These are phyloP conservation scores for Trichomonascaceae sp. DNA, from an alignment of 1,139 yeast genomes.

Conservation along the genomic window DNA sequence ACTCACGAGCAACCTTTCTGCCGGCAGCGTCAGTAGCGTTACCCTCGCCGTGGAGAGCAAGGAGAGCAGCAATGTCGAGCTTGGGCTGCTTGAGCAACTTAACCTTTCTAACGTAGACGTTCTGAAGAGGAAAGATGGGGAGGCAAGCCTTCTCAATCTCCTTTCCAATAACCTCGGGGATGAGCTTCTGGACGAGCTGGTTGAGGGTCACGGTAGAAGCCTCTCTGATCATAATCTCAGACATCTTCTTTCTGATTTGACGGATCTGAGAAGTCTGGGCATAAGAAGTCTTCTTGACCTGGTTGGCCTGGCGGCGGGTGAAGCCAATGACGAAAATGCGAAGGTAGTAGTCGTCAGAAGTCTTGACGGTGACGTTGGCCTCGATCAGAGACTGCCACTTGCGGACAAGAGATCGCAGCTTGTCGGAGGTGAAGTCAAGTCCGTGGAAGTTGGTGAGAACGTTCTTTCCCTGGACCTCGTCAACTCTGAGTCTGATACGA, in stretches of 20 bases:
- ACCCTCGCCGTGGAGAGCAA: slow-evolving; percentile 87
- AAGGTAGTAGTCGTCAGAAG: slow-evolving; percentile 79
- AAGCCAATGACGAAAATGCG: slow-evolving; percentile 84
- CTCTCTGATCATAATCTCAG: slow-evolving; percentile 65
- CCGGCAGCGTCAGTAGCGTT: slow-evolving; percentile 70
- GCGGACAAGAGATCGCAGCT: slow-evolving; percentile 81
- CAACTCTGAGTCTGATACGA: slow-evolving; percentile 81
- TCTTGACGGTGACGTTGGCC: slow-evolving; percentile 85
- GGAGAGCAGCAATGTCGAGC: slow-evolving; percentile 78
- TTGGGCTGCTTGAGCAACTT: slow-evolving; percentile 85
- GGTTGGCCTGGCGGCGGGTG: slow-evolving; percentile 86
- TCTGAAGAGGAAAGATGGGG: slow-evolving; percentile 78
- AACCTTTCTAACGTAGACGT: slow-evolving; percentile 86
- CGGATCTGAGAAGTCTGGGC: slow-evolving; percentile 87
- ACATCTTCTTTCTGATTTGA: slow-evolving; percentile 75
- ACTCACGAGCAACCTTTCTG: slow-evolving; percentile 75
- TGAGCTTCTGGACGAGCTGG: slow-evolving; percentile 77
- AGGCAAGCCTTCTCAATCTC: slow-evolving; percentile 81
- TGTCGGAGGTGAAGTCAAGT: slow-evolving; percentile 82
- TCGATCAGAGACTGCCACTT: slow-evolving; percentile 90
- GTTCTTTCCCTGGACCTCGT: slow-evolving; percentile 88
- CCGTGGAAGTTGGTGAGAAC: slow-evolving; percentile 93
- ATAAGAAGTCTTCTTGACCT: slow-evolving; percentile 81
- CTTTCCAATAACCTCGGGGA: slow-evolving; percentile 85
- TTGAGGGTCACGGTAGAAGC: slow-evolving; percentile 74